These are phyloP conservation scores for Suillus subluteus DNA, from an alignment of 768 basidiomycete genomes.

Conservation along the genomic window DNA sequence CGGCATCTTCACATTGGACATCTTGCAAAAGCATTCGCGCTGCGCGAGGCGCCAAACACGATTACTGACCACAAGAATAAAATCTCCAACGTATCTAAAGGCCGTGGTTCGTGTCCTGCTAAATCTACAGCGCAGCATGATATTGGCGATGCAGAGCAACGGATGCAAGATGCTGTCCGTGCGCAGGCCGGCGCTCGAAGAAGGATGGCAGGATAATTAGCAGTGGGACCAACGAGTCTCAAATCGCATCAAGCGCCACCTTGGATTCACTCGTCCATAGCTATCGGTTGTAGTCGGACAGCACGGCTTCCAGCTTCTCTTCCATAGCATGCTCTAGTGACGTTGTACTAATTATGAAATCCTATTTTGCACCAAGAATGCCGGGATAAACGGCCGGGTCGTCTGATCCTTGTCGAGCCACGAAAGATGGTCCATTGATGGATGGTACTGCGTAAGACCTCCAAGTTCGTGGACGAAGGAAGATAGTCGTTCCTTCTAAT, in stretches of 20 bases:
- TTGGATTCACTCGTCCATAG: constrained; percentile 59
- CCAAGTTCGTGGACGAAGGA: too few relatives aligned
- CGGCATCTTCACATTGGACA: constrained; percentile 84
- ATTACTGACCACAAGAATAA: constrained; percentile 34
- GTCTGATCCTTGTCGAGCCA: too few relatives aligned
- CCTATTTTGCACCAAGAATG: not conserved
- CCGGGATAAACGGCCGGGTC: too few relatives aligned
- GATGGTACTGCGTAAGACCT: too few relatives aligned
- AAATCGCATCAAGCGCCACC: constrained; percentile 66
- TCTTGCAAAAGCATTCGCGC: constrained; percentile 87
- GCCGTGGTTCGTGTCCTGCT: constrained; percentile 7
- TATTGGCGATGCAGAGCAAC: constrained; percentile 61
- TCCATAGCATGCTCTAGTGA: too few relatives aligned
- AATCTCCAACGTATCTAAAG: constrained; percentile 10
- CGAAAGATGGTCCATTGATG: too few relatives aligned
- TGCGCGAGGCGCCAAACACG: constrained; percentile 77
- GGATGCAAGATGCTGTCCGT: constrained; percentile 88
- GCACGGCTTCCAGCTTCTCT: not conserved
- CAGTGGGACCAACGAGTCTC: constrained; percentile 74
- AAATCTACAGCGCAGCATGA: constrained; percentile 22
- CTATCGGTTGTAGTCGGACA: constrained; percentile 14
- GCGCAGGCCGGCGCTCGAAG: constrained; percentile 77
- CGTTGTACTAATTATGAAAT: not conserved
- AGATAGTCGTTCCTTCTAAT: too few relatives aligned
- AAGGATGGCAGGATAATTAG: constrained; percentile 76